Conservation (phyloP, 2,329 filamentous ascomycete species). For the Colletotrichum melonis region DNA sequence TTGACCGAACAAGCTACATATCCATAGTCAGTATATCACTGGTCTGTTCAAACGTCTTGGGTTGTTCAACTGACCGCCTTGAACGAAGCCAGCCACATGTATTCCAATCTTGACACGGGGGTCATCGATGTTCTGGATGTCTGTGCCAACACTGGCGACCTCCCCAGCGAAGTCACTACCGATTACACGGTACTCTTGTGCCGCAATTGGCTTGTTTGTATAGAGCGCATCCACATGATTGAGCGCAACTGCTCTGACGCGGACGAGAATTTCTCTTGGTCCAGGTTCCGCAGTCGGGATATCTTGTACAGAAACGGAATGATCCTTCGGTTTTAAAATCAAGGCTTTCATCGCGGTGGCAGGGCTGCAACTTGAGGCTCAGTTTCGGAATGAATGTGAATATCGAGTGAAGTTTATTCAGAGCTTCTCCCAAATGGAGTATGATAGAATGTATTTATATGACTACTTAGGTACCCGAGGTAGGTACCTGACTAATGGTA, state of each 20-base stretch:
- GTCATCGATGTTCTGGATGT: slow-evolving; percentile 29
- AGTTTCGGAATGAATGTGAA: accelerated
- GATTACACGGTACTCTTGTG: slow-evolving; percentile 41
- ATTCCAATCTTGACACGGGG: slow-evolving; percentile 40
- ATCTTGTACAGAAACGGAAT: too few relatives aligned
- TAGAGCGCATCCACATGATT: slow-evolving; percentile 48
- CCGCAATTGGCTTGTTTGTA: slow-evolving; percentile 46
- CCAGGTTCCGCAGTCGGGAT: too few relatives aligned
- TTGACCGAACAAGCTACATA: slow-evolving; percentile 49
- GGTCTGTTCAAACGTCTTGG: too few relatives aligned
- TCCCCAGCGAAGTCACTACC: slow-evolving; percentile 55
- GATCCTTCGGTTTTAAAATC: too few relatives aligned
- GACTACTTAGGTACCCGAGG: too few relatives aligned
- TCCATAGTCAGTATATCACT: too few relatives aligned
- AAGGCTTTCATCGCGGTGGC: too few relatives aligned
- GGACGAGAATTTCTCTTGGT: slow-evolving; percentile 39
- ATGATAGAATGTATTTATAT: too few relatives aligned
- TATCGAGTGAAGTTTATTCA: too few relatives aligned
- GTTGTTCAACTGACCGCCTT: slow-evolving; percentile 41
- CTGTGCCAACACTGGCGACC: slow-evolving; percentile 32
- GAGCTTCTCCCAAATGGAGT: accelerated
- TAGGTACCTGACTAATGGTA: too few relatives aligned
- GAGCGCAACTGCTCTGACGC: slow-evolving; percentile 40
- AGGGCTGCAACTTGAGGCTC: too few relatives aligned
- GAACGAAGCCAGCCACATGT: slow-evolving; percentile 53